phyloP scores from a whole-genome alignment of 176 grass and related monocot genomes.

The Neostapfia colusana region DNA sequence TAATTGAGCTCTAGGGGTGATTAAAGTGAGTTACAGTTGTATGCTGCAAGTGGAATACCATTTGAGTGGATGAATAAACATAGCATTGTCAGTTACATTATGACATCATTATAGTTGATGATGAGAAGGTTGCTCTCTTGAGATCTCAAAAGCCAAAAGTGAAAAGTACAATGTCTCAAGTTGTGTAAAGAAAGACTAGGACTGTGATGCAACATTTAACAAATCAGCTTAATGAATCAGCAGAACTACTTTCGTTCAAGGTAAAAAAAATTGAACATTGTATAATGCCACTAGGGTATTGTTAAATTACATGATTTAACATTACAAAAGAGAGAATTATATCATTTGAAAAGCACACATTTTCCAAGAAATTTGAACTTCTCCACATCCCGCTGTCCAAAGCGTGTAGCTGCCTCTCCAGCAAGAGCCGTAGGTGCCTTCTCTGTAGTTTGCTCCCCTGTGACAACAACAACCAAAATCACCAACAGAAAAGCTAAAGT shows the following conservation, averaged over 20 bases:
- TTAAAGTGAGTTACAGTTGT: not conserved
- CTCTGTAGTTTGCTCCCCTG: conserved; percentile 45
- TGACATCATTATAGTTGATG: not conserved
- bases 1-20: not conserved
- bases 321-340: not conserved
- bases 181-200: not conserved
- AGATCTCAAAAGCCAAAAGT: too few species aligned
- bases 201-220: too few species aligned
- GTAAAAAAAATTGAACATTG: too few species aligned
- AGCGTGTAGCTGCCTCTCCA: conserved; percentile 69
- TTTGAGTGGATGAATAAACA: not conserved
- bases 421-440: conserved; percentile 43
- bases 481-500: conserved; percentile 3
- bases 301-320: conserved; percentile 6
- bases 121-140: too few species aligned
- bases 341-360: conserved; percentile 49
- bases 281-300: not conserved
- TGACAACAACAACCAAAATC: conserved; percentile 42
- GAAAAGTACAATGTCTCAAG: too few species aligned
- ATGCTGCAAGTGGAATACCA: not conserved
- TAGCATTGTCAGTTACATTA: not conserved
- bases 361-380: conserved; percentile 79
- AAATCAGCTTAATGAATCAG: too few species aligned
- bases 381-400: conserved; percentile 69
- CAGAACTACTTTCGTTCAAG: too few species aligned